These are phyloP conservation scores for Evernia prunastri DNA, from an alignment of 495 filamentous ascomycete genomes.

Conservation along the genomic window DNA sequence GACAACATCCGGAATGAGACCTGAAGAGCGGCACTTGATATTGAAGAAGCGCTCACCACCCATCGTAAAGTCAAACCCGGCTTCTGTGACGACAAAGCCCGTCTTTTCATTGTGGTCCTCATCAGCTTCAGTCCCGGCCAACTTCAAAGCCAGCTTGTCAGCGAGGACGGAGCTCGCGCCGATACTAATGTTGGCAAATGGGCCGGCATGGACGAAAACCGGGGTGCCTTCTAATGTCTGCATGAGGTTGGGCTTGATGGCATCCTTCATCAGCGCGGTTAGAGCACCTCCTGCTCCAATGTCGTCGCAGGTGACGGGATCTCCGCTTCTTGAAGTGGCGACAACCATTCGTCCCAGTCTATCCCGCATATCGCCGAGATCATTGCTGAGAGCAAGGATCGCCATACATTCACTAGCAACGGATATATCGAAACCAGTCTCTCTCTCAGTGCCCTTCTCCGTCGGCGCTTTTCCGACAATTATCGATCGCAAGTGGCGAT, in stretches of 20 bases:
- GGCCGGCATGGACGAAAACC: conserved; percentile 93
- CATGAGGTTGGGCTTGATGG: conserved; percentile 98
- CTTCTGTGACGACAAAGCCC: conserved; percentile 95
- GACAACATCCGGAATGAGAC: conserved; percentile 84
- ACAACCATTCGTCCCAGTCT: conserved; percentile 96
- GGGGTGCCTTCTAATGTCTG: conserved; percentile 96
- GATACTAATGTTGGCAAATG: conserved; percentile 97
- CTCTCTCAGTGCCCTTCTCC: conserved; percentile 76
- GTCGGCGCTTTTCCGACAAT: conserved; percentile 81
- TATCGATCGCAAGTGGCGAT: conserved; percentile 83
- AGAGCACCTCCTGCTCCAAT: conserved; percentile 88
- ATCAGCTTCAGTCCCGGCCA: conserved; percentile 91
- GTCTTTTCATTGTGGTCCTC: conserved; percentile 79
- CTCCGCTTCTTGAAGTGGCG: conserved; percentile 73
- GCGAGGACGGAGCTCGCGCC: conserved; percentile 91
- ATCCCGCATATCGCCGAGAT: conserved; percentile 84
- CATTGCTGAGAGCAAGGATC: conserved; percentile 87
- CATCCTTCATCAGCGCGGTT: conserved; percentile 92
- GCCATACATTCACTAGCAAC: conserved; percentile 98
- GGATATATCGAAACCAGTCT: conserved; percentile 94
- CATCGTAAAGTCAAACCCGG: conserved; percentile 99
- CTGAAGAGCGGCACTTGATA: conserved; percentile 96
- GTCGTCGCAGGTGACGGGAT: conserved; percentile 93
- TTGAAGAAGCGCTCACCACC: conserved; percentile 99
- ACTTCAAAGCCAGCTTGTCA: conserved; percentile 90